A percentile compares a stretch with the other conserved stretches of the same genome.
Conservation (phyloP, 345 rosid species). For the Ceriops decandra region DNA sequence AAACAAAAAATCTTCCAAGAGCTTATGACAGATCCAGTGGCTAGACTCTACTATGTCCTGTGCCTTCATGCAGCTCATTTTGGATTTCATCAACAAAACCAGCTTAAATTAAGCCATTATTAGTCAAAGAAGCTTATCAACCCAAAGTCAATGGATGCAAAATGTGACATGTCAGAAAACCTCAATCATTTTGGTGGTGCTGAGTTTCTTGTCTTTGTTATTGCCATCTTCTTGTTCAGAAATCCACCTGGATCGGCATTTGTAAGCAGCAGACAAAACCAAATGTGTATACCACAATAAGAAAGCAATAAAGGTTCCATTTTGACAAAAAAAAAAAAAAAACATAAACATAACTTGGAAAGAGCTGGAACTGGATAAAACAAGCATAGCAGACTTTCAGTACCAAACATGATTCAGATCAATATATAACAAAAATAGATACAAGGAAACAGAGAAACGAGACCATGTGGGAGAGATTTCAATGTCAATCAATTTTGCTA, state of each 20-base stretch:
- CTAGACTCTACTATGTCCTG: too few relatives aligned
- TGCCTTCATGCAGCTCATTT: slow-evolving; percentile 2
- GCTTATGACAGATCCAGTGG: background rate
- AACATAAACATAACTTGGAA: background rate
- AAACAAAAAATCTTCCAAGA: too few relatives aligned
- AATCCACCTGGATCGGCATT: slow-evolving; percentile 40
- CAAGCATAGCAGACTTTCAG: background rate
- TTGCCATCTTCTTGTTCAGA: slow-evolving; percentile 35
- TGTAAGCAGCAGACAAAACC: background rate
- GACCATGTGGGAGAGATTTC: background rate
- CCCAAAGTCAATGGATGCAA: background rate
- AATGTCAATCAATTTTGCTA: background rate
- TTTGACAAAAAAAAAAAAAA: background rate
- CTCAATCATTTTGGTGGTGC: slow-evolving; percentile 33
- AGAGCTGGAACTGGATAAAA: background rate
- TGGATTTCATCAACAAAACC: background rate
- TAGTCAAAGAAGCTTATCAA: background rate
- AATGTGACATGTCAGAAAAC: background rate
- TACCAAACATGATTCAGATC: background rate
- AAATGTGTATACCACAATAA: background rate
- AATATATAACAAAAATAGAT: too few relatives aligned
- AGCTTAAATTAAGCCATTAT: background rate
- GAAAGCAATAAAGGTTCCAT: background rate
- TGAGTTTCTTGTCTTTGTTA: slow-evolving; percentile 23
- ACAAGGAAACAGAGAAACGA: too few relatives aligned